These are phyloP conservation scores for rapeseed (Brassica napus) DNA, from an alignment of 345 rosid genomes.

Conservation along the genomic window DNA sequence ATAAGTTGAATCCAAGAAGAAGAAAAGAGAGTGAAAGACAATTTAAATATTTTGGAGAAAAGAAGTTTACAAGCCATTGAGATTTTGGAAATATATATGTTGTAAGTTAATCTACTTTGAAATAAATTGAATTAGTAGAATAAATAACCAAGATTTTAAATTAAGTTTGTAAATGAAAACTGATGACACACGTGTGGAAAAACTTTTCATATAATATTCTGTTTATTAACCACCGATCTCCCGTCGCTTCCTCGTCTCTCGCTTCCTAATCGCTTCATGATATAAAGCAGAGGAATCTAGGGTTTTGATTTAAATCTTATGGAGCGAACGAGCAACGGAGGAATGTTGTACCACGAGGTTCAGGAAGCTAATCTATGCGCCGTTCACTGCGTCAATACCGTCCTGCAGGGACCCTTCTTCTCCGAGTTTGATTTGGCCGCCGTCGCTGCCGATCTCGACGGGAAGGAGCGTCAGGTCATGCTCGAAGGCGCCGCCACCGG, in stretches of 20 bases:
- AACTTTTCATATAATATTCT: no score
- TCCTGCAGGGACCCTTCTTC: constrained; percentile 93
- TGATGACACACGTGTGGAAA: no score
- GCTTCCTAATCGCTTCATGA: background rate
- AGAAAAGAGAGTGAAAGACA: no score
- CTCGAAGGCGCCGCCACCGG: constrained; percentile 43
- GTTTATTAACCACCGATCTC: background rate
- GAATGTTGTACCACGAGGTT: constrained; percentile 97
- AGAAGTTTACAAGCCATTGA: no score
- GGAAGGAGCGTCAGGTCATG: constrained; percentile 80
- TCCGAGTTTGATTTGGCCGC: constrained; percentile 95
- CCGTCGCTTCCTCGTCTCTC: background rate
- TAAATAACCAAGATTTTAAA: no score
- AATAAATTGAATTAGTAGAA: no score
- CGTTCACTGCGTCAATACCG: constrained; percentile 97
- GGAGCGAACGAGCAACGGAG: constrained; percentile 88
- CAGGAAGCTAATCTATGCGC: constrained; percentile 98
- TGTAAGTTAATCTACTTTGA: no score
- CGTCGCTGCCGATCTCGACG: constrained; percentile 88
- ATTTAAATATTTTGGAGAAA: no score
- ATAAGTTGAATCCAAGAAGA: no score
- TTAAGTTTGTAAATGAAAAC: no score
- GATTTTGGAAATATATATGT: no score
- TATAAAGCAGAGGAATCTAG: constrained; percentile 1
- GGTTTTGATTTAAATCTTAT: constrained; percentile 25